Evolutionary conservation across 257 asterid genomes (phyloP).

Genomic region (Penstemon eatonii): DNA sequence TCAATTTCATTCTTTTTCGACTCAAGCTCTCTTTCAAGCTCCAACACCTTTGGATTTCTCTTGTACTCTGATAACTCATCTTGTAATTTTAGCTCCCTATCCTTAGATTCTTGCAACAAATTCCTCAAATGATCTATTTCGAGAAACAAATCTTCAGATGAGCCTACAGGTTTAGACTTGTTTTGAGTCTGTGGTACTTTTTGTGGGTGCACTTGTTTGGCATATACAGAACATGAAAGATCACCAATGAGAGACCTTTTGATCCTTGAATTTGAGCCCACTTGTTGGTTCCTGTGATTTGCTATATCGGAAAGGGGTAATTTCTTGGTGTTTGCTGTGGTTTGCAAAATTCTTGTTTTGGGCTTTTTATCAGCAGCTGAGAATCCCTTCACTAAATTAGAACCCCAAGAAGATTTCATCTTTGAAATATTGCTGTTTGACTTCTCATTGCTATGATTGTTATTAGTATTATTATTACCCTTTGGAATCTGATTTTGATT

Average conservation of each 20-base stretch:
- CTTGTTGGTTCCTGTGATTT: constrained; percentile 46
- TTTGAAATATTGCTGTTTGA: constrained; percentile 54
- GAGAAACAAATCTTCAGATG: constrained; percentile 66
- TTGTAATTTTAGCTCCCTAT: constrained; percentile 68
- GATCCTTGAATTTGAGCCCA: constrained; percentile 50
- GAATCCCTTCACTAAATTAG: constrained; percentile 78
- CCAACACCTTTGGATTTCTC: constrained; percentile 48
- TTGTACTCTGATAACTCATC: constrained; percentile 61
- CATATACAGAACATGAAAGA: constrained; percentile 64
- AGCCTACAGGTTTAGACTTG: constrained; percentile 46
- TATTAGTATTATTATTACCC: not conserved
- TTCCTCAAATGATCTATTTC: constrained; percentile 87
- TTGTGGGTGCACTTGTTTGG: constrained; percentile 76
- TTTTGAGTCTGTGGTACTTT: constrained; percentile 25
- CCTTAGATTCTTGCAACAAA: constrained; percentile 81
- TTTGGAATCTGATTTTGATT: constrained; percentile 69
- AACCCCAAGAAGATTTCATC: constrained; percentile 78
- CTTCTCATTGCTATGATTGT: constrained; percentile 15
- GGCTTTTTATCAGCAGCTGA: constrained; percentile 76
- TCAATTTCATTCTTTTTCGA: constrained; percentile 53
- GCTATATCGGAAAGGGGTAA: constrained; percentile 35
- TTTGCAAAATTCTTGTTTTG: constrained; percentile 50
- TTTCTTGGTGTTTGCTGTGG: constrained; percentile 55
- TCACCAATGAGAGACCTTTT: constrained; percentile 84
- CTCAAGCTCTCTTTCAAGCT: constrained; percentile 62